A percentile compares a stretch with the other conserved stretches of the same genome.
phyloP scores from a whole-genome alignment of 495 filamentous ascomycete genomes.

The Xeromyces bisporus region DNA sequence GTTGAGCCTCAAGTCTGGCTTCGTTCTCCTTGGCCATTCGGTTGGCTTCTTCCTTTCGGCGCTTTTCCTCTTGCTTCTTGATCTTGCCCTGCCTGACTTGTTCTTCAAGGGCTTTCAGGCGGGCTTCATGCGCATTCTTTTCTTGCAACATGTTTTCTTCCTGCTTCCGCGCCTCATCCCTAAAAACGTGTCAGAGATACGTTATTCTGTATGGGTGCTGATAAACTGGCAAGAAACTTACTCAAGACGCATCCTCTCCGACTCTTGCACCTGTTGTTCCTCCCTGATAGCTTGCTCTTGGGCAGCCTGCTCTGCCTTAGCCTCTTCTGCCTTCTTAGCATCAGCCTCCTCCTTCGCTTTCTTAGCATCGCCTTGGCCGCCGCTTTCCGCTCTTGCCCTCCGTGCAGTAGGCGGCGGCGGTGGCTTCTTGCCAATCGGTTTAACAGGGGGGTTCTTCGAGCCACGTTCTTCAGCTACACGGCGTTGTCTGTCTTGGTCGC shows the following conservation, averaged over 20 bases:
- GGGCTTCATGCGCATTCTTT: conserved; percentile 63
- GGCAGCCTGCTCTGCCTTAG: conserved; percentile 14
- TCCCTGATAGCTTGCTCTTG: conserved; percentile 42
- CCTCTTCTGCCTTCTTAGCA: conserved; percentile 35
- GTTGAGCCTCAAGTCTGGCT: conserved; percentile 61
- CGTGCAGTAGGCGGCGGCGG: conserved; percentile 71
- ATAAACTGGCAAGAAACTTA: conserved; percentile 47
- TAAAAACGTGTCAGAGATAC: conserved; percentile 27
- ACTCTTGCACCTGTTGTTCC: conserved; percentile 66
- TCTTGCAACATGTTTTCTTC: conserved; percentile 67
- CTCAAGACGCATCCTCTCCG: conserved; percentile 63
- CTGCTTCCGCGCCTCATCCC: conserved; percentile 56
- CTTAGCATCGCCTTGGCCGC: conserved; percentile 37
- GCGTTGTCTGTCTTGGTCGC: conserved; percentile 74
- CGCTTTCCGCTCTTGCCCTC: conserved; percentile 48
- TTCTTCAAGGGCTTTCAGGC: conserved; percentile 77
- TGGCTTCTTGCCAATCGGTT: conserved; percentile 53
- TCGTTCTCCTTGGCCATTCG: conserved; percentile 83
- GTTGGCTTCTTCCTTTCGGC: conserved; percentile 70
- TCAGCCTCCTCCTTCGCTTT: conserved; percentile 40
- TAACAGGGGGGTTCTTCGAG: conserved; percentile 36
- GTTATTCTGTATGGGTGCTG: conserved; percentile 4
- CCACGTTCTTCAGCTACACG: conserved; percentile 68
- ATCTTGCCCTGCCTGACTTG: conserved; percentile 87
- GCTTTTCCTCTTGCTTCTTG: conserved; percentile 94